Conservation (phyloP, 345 rosid genomes). For the Aegle marmelos region DNA sequence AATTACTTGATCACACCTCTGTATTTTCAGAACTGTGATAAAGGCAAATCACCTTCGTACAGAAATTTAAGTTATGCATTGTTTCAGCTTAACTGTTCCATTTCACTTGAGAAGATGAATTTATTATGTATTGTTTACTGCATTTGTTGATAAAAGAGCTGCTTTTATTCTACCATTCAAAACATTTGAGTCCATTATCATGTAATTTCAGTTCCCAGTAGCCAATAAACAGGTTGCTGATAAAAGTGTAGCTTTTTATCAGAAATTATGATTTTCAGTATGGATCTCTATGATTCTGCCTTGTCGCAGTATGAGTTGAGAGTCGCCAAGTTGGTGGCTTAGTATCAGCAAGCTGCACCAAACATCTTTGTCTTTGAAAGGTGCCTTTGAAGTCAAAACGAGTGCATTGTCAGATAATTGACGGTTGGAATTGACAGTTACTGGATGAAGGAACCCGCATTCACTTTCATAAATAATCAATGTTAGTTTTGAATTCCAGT, state of each 20-base stretch:
- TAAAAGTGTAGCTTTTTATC: not conserved
- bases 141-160: not conserved
- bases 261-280: not conserved
- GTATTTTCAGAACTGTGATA: not conserved
- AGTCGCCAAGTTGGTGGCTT: not conserved
- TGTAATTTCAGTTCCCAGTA: not conserved
- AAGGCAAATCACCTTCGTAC: not conserved
- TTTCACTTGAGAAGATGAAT: not conserved
- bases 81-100: not conserved
- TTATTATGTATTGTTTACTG: not conserved
- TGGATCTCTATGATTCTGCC: not conserved
- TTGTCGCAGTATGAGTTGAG: not conserved
- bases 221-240: not conserved
- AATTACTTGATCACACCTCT: not conserved
- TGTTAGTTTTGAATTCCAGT: not conserved
- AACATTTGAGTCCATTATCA: not conserved
- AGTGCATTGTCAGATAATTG: not conserved
- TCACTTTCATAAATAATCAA: not conserved
- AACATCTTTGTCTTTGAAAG: not conserved
- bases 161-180: not conserved
- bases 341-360: not conserved
- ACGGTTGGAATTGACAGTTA: too few relatives aligned
- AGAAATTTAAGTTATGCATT: not conserved
- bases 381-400: not conserved
- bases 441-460: not conserved